Evolutionary conservation across 1,284 basidiomycete species (phyloP), one percentile per base, ranked within the genome.

Genomic region (Erythrobasidium hasegawianum): DNA sequence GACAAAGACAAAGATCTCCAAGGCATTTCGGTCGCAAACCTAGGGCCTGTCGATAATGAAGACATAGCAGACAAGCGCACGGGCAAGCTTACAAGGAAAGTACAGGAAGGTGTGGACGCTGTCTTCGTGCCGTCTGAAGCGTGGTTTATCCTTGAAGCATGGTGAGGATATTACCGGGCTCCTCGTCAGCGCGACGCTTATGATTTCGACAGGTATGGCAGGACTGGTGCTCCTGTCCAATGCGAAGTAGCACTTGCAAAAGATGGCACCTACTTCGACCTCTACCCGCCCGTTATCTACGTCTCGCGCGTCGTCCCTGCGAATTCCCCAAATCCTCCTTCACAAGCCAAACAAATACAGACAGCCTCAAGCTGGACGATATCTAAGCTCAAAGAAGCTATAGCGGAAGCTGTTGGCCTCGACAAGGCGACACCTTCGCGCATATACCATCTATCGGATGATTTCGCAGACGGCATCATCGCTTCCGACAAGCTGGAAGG

Each of bases 31-130:
- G 45, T 70, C 13, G 69, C 67, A 26, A 81, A 87, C 68, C 75
- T 91, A 54, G 86, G 87, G 14, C 83, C 88, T 29, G 84, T 92
- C 60, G 84, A 91, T 76, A 92, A 90, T 75, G 79, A 83, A 14
- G 72, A 78, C 14, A 80, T 94, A 49, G 20, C 57, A 18, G 76
- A 87, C 58, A 83, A 85, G 55, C 39, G 62, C n/a, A 66, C 72
- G 22, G 71, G 74, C 39, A 55, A 64, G 33, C 68, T 78, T 54
- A 68, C 64, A 43, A 64, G 71, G 2, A 74, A 78, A 26, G 76
- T 86, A 24, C 73, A 80, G 38, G 89, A 93, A 74, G 84, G 85
- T 27, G 79, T 87, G 24, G 87, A 96, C 74, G 85, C 88, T 65
- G 86, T 90, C 74, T 88, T 85, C 73, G 80, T 97, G 2, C 88